phyloP scores from a whole-genome alignment of 495 filamentous ascomycete genomes.

The Daldinia grandis region DNA sequence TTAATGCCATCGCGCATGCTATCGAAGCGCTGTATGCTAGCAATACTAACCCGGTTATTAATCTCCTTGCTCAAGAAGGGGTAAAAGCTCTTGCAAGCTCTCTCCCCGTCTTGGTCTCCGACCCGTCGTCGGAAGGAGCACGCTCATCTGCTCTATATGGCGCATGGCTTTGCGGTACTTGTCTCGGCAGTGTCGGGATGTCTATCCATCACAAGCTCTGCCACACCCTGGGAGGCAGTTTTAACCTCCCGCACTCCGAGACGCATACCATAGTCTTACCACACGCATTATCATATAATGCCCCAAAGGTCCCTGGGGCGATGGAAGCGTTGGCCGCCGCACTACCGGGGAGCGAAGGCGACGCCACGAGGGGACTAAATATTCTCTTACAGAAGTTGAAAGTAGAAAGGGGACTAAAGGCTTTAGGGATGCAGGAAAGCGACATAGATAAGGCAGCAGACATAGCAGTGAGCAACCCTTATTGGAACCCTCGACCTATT shows the following conservation, averaged over 20 bases:
- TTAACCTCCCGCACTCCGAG: constrained; percentile 75
- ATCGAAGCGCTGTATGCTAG: constrained; percentile 74
- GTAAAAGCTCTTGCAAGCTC: constrained; percentile 61
- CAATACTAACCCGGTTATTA: constrained; percentile 68
- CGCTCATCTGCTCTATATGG: constrained; percentile 69
- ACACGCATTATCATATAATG: constrained; percentile 74
- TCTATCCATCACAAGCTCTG: constrained; percentile 76
- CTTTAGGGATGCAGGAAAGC: constrained; percentile 70
- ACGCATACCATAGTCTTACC: constrained; percentile 74
- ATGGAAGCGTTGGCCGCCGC: constrained; percentile 66
- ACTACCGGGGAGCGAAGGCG: constrained; percentile 64
- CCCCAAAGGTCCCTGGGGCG: constrained; percentile 66
- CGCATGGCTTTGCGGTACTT: constrained; percentile 72
- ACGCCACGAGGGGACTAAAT: constrained; percentile 69
- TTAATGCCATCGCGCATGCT: constrained; percentile 76
- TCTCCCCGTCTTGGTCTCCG: constrained; percentile 64
- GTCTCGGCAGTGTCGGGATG: constrained; percentile 73
- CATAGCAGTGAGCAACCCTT: constrained; percentile 69
- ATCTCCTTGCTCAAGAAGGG: constrained; percentile 66
- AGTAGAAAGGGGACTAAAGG: constrained; percentile 66
- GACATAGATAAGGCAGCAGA: constrained; percentile 73
- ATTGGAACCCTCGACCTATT: constrained; percentile 69
- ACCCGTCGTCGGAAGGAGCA: constrained; percentile 58
- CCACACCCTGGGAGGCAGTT: constrained; percentile 72
- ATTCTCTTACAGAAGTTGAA: constrained; percentile 64